Percentiles rank a stretch among this genome's conserved stretches.
Evolutionary conservation across 345 rosid genomes (phyloP).

Genomic region (Populus tremula): DNA sequence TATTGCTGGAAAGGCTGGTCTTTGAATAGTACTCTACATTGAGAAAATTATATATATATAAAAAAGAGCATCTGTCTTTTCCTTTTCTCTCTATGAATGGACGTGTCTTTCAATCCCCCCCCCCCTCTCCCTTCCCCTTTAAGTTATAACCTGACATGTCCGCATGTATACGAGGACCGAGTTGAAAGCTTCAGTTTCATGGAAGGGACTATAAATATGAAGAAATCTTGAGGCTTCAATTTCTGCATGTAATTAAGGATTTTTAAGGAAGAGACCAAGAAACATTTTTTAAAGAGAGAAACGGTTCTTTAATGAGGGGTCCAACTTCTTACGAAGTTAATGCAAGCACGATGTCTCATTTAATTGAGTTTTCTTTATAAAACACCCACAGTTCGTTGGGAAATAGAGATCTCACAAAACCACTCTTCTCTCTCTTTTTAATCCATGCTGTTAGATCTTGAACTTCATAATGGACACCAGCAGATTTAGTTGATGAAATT

Average conservation of each 20-base stretch:
- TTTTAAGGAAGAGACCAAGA: not conserved
- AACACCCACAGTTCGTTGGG: not conserved
- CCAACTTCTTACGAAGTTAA: not conserved
- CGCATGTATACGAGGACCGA: constrained; percentile 9
- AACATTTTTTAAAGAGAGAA: not conserved
- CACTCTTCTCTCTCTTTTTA: too few relatives aligned
- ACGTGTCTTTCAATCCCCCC: not conserved
- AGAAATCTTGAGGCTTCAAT: not conserved
- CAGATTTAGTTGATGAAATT: too few relatives aligned
- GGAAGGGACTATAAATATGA: not conserved
- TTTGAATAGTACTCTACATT: constrained; percentile 33
- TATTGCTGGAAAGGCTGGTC: constrained; percentile 41
- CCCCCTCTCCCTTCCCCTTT: not conserved
- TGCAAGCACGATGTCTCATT: constrained; percentile 1
- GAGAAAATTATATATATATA: constrained; percentile 9
- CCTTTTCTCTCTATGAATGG: constrained; percentile 10
- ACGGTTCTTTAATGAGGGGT: not conserved
- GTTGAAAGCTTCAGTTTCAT: constrained; percentile 5
- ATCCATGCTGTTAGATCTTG: too few relatives aligned
- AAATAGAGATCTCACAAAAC: not conserved
- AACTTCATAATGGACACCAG: too few relatives aligned
- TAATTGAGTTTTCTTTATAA: not conserved
- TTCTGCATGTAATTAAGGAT: not conserved
- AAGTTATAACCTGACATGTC: constrained; percentile 7
- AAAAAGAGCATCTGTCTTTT: constrained; percentile 18